Conservation (phyloP, 225 moss, liverwort and hornwort species). For the Bryum argenteum region DNA sequence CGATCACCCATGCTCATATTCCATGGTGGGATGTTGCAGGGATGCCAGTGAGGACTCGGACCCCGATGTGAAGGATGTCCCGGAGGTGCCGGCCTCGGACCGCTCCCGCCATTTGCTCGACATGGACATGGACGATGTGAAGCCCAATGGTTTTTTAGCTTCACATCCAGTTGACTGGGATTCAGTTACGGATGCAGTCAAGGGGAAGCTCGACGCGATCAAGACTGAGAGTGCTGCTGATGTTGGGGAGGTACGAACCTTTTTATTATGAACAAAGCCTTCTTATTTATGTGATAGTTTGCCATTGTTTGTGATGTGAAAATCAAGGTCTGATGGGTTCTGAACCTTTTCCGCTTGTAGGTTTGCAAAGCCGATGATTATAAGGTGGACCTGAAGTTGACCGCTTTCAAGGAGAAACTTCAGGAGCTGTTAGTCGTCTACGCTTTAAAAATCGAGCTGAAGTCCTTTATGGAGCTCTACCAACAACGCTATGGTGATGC, state of each 20-base stretch:
- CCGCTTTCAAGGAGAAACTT: slow-evolving; percentile 56
- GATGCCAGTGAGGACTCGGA: slow-evolving; percentile 55
- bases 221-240: slow-evolving; percentile 33
- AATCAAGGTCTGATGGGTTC: background rate
- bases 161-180: slow-evolving; percentile 44
- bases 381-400: slow-evolving; percentile 44
- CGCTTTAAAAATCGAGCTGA: slow-evolving; percentile 49
- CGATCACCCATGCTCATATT: background rate
- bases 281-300: too few species aligned
- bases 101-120: slow-evolving; percentile 49
- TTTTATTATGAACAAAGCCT: too few species aligned
- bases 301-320: background rate
- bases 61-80: slow-evolving; percentile 50
- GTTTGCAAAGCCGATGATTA: slow-evolving; percentile 40
- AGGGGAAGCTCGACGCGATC: slow-evolving; percentile 33
- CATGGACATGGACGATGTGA: slow-evolving; percentile 61
- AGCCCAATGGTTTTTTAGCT: slow-evolving; percentile 16
- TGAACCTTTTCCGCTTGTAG: slow-evolving; percentile 3
- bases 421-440: slow-evolving; percentile 70
- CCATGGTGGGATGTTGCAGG: slow-evolving; percentile 3
- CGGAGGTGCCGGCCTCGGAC: slow-evolving; percentile 39
- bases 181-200: slow-evolving; percentile 39
- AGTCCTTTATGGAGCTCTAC: slow-evolving; percentile 36
- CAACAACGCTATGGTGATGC: slow-evolving; percentile 51
- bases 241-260: slow-evolving; percentile 29